Conservation (phyloP, 2,329 filamentous ascomycete genomes). For the Phaeosphaeria sp. region DNA sequence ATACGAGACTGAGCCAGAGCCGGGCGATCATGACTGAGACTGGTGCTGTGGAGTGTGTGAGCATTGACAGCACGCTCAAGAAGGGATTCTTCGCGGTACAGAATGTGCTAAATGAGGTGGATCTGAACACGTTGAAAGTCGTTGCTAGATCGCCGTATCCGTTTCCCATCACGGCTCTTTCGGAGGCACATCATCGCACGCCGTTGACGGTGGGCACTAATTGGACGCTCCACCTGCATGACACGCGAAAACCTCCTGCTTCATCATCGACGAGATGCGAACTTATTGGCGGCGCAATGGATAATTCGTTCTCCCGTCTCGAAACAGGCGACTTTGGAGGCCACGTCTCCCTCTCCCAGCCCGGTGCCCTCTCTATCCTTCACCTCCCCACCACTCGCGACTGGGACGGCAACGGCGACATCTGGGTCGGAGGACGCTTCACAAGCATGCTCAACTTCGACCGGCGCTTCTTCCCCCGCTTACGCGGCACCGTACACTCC, state of each 20-base stretch:
- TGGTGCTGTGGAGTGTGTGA: constrained; percentile 80
- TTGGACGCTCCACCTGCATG: constrained; percentile 81
- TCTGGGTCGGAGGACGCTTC: constrained; percentile 89
- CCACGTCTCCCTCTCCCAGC: constrained; percentile 78
- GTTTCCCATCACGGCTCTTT: constrained; percentile 84
- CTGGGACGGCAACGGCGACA: constrained; percentile 72
- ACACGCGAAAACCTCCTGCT: constrained; percentile 63
- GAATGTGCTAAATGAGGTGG: constrained; percentile 79
- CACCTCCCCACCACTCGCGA: constrained; percentile 70
- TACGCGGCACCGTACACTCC: constrained; percentile 81
- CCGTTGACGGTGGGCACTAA: constrained; percentile 87
- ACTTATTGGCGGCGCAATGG: constrained; percentile 33
- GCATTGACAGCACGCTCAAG: constrained; percentile 71
- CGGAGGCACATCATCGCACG: constrained; percentile 67
- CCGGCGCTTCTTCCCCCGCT: constrained; percentile 79
- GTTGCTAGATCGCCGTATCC: constrained; percentile 76
- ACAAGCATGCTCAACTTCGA: constrained; percentile 90
- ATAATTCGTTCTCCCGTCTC: constrained; percentile 48
- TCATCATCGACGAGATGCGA: constrained; percentile 29
- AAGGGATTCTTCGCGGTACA: constrained; percentile 83
- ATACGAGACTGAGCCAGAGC: constrained; percentile 53
- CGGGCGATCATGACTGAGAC: constrained; percentile 72
- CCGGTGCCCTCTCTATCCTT: constrained; percentile 81
- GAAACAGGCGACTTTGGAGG: constrained; percentile 59
- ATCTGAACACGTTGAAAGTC: constrained; percentile 74